Evolutionary conservation across 257 asterid genomes (phyloP), one percentile per base, ranked within the genome.

Genomic region (Ophiorrhiza pumila): DNA sequence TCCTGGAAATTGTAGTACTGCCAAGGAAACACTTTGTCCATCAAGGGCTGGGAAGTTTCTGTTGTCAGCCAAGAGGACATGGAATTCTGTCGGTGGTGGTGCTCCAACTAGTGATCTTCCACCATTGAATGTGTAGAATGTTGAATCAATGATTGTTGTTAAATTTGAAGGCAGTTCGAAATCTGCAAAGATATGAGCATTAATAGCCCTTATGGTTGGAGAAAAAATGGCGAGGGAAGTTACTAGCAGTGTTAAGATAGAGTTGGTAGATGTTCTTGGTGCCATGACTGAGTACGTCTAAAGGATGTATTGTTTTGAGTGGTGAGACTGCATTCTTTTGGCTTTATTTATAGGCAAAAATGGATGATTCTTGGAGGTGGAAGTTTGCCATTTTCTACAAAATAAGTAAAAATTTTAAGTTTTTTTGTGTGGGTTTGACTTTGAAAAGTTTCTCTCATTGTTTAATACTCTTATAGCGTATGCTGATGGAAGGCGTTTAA

Each of bases 1-100:
- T 11, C 35, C 65, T 1, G 84, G 77, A 68, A 52, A 65, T 58
- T 41, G 77, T n/a, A 80, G 55, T 23, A 80, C 77, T 2, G 76
- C 69, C 23, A 57, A 60, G 41, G 84, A 80, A 52, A 73, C 71
- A 14, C 84, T 60, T 69, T 73, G 81, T 32, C 84, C 79, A 17
- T 46, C 31, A 31, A 80, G 77, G 20, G 81, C 74, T 0, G 77
- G 77, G 68, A 77, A 77, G 52, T 42, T 71, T 2, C 35, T 63
- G 22, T 47, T 34, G 53, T 77, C 65, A 35, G 72, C 77, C 29
- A 65, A 41, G 35, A 74, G 41, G 0, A 43, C 62, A 2, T 59
- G 74, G 72, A 70, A 74, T 0, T 9, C 53, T 7, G 23, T 25
- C 1, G 69, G 77, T 0, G 70, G 59, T 0, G 68, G 64, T 27